Conservation (phyloP, 2,329 filamentous ascomycete genomes). For the Dryadomyces quercivorus region DNA sequence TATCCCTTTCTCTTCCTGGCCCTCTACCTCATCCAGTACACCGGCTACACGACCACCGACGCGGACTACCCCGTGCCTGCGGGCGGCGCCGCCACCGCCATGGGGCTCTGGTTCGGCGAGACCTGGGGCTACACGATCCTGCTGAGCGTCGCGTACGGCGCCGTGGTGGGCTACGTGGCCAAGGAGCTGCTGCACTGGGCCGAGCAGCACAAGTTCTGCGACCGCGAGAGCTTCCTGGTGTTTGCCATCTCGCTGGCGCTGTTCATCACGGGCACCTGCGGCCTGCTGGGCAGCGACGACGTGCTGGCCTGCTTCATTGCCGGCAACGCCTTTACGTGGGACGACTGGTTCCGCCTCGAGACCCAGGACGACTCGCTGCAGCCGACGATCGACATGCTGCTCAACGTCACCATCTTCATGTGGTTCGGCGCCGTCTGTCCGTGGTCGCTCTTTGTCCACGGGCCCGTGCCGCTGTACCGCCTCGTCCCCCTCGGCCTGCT, state of each 20-base stretch:
- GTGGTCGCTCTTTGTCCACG: constrained; percentile 58
- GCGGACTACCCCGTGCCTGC: constrained; percentile 27
- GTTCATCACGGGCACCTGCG: constrained; percentile 78
- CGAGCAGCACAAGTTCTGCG: constrained; percentile 68
- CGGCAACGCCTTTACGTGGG: constrained; percentile 83
- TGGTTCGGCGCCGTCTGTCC: constrained; percentile 84
- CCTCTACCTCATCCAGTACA: constrained; percentile 71
- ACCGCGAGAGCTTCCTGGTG: constrained; percentile 77
- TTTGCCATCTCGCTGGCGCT: constrained; percentile 77
- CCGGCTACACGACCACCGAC: constrained; percentile 45
- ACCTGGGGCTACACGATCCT: constrained; percentile 77
- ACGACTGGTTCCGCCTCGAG: constrained; percentile 86
- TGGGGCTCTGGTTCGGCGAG: constrained; percentile 73
- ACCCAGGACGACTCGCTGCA: constrained; percentile 87
- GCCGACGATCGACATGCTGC: constrained; percentile 86
- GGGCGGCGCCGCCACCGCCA: constrained; percentile 51
- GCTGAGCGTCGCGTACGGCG: constrained; percentile 67
- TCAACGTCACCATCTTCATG: constrained; percentile 79
- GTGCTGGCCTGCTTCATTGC: constrained; percentile 87
- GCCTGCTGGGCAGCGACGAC: constrained; percentile 79
- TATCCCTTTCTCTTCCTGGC: constrained; percentile 84
- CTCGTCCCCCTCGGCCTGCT: constrained; percentile 63
- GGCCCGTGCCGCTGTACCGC: constrained; percentile 57
- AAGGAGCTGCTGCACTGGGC: constrained; percentile 78
- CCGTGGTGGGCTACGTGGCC: constrained; percentile 65